A percentile compares a stretch with the other conserved stretches of the same genome.
Conservation (phyloP, 129 eudicot genomes). For the Saussurea involucrata region DNA sequence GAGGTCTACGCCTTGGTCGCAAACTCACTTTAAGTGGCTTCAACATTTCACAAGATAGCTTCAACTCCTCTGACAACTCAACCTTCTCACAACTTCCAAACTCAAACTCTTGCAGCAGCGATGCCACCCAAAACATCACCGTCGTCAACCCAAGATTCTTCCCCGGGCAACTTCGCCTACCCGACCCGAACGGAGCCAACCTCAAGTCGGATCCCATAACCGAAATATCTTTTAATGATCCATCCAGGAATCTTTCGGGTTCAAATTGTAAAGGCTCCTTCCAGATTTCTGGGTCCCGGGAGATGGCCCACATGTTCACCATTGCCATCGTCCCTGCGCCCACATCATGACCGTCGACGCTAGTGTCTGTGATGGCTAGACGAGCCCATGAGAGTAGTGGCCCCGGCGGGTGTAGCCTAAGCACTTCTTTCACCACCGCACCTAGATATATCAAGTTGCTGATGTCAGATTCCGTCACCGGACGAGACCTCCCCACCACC, state of each 20-base stretch:
- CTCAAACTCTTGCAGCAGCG: conserved; percentile 69
- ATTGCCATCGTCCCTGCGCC: conserved; percentile 81
- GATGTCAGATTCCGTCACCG: conserved; percentile 56
- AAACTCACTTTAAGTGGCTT: conserved; percentile 54
- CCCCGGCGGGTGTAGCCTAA: conserved; percentile 91
- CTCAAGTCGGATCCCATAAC: conserved; percentile 78
- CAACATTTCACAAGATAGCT: conserved; percentile 87
- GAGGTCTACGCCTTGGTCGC: conserved; percentile 36
- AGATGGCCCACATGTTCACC: conserved; percentile 97
- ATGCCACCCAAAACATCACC: conserved; percentile 75
- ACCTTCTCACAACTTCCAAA: conserved; percentile 27
- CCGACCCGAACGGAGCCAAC: conserved; percentile 94
- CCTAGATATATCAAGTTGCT: conserved; percentile 48
- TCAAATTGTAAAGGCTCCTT: conserved; percentile 52
- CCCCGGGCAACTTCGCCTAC: conserved; percentile 83
- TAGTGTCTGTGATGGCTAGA: conserved; percentile 52
- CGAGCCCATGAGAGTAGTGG: conserved; percentile 93
- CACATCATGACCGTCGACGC: conserved; percentile 60
- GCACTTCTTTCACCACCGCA: conserved; percentile 85
- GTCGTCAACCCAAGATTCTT: conserved; percentile 69
- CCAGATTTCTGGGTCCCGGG: conserved; percentile 75
- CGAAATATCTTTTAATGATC: conserved; percentile 35
- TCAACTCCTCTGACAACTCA: conserved; percentile 62
- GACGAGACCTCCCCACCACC: conserved; percentile 72
- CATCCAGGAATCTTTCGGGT: conserved; percentile 64